These are phyloP conservation scores for Agrocybe pediades DNA, from an alignment of 768 basidiomycete genomes.

Conservation along the genomic window DNA sequence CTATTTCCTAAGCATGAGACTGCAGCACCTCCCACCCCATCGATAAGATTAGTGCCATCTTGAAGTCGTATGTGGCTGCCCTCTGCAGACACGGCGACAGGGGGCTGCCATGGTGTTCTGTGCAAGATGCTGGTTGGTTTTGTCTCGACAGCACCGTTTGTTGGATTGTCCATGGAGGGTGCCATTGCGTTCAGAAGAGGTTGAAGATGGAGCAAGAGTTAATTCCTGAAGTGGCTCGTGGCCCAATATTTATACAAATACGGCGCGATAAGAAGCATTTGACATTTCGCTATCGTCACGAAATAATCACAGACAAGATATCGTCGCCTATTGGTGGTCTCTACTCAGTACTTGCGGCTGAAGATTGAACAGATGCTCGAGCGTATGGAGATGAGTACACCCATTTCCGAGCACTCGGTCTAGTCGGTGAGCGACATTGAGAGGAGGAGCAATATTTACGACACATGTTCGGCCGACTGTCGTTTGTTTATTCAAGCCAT, in stretches of 20 bases:
- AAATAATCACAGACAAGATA: too few species aligned
- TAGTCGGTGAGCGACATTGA: too few species aligned
- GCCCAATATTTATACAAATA: slow-evolving; percentile 9
- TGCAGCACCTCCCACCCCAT: slow-evolving; percentile 86
- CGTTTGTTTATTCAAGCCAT: background rate
- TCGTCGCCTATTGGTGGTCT: too few species aligned
- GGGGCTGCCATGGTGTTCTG: slow-evolving; percentile 74
- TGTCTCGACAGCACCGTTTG: slow-evolving; percentile 9
- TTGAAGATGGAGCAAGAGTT: background rate
- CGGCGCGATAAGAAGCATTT: slow-evolving; percentile 10
- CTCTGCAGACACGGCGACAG: slow-evolving; percentile 63
- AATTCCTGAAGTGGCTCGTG: background rate
- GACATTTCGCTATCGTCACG: too few species aligned
- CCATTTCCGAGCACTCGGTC: too few species aligned
- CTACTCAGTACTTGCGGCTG: too few species aligned
- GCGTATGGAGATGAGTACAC: too few species aligned
- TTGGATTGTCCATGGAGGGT: slow-evolving; percentile 6
- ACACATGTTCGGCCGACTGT: background rate
- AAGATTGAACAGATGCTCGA: too few species aligned
- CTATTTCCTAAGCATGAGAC: slow-evolving; percentile 78
- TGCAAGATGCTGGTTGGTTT: slow-evolving; percentile 48
- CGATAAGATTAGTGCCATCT: slow-evolving; percentile 69
- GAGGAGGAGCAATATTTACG: background rate
- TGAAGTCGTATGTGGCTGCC: slow-evolving; percentile 75
- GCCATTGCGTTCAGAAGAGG: background rate